A percentile compares a stretch with the other conserved stretches of the same genome.
These are phyloP conservation scores for Hysterangium stoloniferum DNA, from an alignment of 768 basidiomycete genomes.

Conservation along the genomic window DNA sequence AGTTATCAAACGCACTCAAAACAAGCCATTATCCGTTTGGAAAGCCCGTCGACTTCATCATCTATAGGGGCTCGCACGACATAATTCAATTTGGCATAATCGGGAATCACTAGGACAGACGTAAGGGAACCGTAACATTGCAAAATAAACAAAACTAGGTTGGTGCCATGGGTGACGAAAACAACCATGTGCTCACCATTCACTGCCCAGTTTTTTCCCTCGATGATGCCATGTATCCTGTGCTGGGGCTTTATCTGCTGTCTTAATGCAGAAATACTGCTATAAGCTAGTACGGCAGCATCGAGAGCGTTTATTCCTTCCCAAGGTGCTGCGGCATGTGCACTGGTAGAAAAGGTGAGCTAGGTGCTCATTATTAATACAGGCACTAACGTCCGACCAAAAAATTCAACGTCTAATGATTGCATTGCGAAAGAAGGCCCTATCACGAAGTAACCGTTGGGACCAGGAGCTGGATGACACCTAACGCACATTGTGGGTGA, in stretches of 20 bases:
- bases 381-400: conserved; percentile 16
- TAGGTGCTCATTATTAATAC: conserved; percentile 11
- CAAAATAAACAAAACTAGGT: background rate
- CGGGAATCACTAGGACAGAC: conserved; percentile 20
- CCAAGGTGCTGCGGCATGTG: conserved; percentile 23
- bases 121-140: background rate
- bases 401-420: conserved; percentile 16
- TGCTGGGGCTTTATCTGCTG: conserved; percentile 29
- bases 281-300: conserved; percentile 28
- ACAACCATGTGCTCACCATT: conserved; percentile 17
- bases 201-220: conserved; percentile 19
- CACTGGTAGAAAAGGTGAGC: conserved; percentile 19
- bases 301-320: conserved; percentile 23
- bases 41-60: conserved; percentile 16
- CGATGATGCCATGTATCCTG: conserved; percentile 27
- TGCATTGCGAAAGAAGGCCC: conserved; percentile 17
- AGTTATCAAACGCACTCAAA: conserved; percentile 22
- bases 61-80: conserved; percentile 21
- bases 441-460: conserved; percentile 13
- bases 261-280: conserved; percentile 25
- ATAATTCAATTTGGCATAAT: conserved; percentile 24
- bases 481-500: background rate
- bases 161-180: too few species aligned
- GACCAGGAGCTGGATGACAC: conserved; percentile 20
- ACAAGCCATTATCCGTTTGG: conserved; percentile 20